phyloP scores from a whole-genome alignment of 257 asterid genomes.

The Apocynum venetum region DNA sequence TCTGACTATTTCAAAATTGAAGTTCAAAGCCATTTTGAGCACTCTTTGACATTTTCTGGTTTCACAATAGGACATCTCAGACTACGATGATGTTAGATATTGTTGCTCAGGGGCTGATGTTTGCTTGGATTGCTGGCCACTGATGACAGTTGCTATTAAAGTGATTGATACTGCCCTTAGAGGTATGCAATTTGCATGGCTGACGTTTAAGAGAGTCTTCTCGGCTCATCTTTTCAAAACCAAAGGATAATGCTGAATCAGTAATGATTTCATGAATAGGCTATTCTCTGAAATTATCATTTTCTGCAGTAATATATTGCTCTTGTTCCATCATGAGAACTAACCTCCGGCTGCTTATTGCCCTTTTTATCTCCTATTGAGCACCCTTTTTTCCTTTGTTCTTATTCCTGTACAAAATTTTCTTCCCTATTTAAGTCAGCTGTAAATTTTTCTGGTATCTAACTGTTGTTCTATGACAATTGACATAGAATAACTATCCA shows the following conservation, averaged over 20 bases:
- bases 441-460: background rate
- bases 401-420: background rate
- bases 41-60: constrained; percentile 15
- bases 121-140: constrained; percentile 88
- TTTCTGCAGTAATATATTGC: background rate
- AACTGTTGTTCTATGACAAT: background rate
- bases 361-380: background rate
- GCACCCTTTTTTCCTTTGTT: background rate
- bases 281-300: background rate
- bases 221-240: background rate
- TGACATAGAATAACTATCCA: background rate
- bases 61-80: constrained; percentile 72
- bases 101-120: constrained; percentile 97
- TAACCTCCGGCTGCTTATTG: background rate
- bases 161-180: constrained; percentile 86
- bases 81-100: constrained; percentile 92
- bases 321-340: background rate
- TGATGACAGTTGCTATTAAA: constrained; percentile 90
- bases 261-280: too few relatives aligned
- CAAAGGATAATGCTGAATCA: background rate
- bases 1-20: background rate
- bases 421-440: background rate
- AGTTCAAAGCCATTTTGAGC: background rate
- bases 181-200: constrained; percentile 38
- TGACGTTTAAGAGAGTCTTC: background rate